A percentile compares a stretch with the other conserved stretches of the same genome.
Evolutionary conservation across 2,329 filamentous ascomycete genomes (phyloP).

Genomic region (Microsporum audouinii): DNA sequence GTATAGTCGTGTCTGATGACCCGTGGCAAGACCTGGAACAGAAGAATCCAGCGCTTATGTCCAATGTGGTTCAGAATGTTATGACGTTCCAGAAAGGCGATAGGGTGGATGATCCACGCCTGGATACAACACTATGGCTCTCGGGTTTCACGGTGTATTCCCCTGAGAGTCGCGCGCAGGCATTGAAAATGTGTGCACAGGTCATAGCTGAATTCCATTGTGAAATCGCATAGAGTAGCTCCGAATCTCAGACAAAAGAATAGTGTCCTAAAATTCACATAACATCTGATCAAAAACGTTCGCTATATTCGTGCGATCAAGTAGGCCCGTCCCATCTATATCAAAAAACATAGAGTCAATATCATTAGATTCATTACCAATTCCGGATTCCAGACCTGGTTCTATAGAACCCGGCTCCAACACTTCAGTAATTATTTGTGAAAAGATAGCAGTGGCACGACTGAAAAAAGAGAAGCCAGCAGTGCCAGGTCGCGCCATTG

Average conservation of each 20-base stretch:
- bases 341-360: background rate
- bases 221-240: background rate
- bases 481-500: background rate
- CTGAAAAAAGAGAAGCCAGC: background rate
- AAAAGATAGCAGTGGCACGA: background rate
- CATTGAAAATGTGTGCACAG: background rate
- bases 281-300: constrained; percentile 4
- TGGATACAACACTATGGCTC: background rate
- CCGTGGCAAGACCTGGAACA: background rate
- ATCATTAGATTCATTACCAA: background rate
- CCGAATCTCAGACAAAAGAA: background rate
- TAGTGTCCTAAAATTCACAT: background rate
- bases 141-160: background rate
- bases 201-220: background rate
- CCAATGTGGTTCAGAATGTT: background rate
- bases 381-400: background rate
- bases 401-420: background rate
- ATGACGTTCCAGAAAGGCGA: background rate
- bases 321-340: background rate
- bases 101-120: background rate
- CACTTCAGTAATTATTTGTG: constrained; percentile 1
- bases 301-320: background rate
- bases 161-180: background rate
- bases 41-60: background rate
- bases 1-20: background rate